Evolutionary conservation across 208 protist genomes (phyloP).

Genomic region (Crithidia fasciculata): DNA sequence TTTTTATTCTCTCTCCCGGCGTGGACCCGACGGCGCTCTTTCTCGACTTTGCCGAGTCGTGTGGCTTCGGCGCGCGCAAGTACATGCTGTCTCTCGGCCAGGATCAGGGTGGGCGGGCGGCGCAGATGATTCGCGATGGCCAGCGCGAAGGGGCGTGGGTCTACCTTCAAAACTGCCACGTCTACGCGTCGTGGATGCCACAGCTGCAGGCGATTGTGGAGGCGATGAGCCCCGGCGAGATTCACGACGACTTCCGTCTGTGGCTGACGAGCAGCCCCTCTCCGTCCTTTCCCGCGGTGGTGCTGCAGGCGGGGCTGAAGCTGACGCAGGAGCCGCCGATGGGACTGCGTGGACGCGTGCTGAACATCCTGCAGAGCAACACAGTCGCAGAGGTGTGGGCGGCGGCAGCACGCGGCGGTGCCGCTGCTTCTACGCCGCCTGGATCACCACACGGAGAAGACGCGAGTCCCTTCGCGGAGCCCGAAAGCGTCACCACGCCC

Average conservation of each 20-base stretch:
- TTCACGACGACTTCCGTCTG: slow-evolving; percentile 93
- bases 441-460: neutral
- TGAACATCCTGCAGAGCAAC: slow-evolving; percentile 66
- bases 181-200: slow-evolving; percentile 95
- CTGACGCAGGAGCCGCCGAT: slow-evolving; percentile 96
- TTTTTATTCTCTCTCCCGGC: slow-evolving; percentile 94
- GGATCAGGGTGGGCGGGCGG: slow-evolving; percentile 91
- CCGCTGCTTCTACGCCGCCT: too few species aligned
- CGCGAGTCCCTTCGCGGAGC: neutral
- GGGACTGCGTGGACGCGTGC: slow-evolving; percentile 93
- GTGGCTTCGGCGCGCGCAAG: slow-evolving; percentile 83
- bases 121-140: slow-evolving; percentile 86
- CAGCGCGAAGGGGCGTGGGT: slow-evolving; percentile 92
- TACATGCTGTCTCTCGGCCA: slow-evolving; percentile 94
- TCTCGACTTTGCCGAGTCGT: slow-evolving; percentile 87
- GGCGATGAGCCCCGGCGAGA: slow-evolving; percentile 64
- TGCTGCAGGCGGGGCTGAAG: slow-evolving; percentile 95
- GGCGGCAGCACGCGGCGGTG: neutral
- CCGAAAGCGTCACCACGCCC: neutral
- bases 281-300: slow-evolving; percentile 88
- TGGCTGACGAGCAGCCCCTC: slow-evolving; percentile 96
- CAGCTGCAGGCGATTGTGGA: slow-evolving; percentile 90
- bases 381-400: slow-evolving; percentile 73
- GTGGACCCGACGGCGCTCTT: slow-evolving; percentile 94
- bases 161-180: slow-evolving; percentile 96